Conservation (phyloP, 306 rosid species). For the Begonia masoniana region DNA sequence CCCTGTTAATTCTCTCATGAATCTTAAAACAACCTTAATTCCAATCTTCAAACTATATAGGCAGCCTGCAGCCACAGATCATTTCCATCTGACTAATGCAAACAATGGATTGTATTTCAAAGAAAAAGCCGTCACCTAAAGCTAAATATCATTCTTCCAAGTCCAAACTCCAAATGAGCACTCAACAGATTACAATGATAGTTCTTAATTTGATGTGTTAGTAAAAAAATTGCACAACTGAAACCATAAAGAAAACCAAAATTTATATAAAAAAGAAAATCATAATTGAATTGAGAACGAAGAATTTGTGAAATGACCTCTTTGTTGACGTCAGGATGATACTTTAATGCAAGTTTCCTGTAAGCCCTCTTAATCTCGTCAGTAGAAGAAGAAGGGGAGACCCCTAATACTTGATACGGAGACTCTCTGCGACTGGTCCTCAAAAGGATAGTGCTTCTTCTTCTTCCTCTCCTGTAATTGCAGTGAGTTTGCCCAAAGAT, state of each 20-base stretch:
- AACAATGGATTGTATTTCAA: no score
- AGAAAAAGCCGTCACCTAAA: no score
- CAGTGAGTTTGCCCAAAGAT: constrained; percentile 7
- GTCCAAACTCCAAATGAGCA: no score
- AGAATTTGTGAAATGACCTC: constrained; percentile 35
- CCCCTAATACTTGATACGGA: constrained; percentile 72
- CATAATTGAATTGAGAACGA: neutral
- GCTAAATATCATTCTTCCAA: no score
- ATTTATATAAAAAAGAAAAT: neutral
- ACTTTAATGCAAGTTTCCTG: constrained; percentile 90
- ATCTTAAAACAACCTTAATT: no score
- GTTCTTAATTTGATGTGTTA: no score
- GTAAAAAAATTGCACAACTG: neutral
- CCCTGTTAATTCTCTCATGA: no score
- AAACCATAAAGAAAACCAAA: neutral
- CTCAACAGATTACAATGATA: no score
- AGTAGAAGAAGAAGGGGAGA: constrained; percentile 59
- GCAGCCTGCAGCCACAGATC: no score
- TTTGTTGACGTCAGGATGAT: constrained; percentile 93
- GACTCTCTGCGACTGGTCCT: constrained; percentile 56
- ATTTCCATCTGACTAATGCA: no score
- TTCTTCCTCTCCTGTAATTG: constrained; percentile 13
- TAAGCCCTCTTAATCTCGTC: constrained; percentile 77
- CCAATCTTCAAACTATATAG: no score
- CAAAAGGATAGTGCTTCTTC: constrained; percentile 15